Conservation (phyloP, 768 basidiomycete genomes). For the Mycena haematopus region DNA sequence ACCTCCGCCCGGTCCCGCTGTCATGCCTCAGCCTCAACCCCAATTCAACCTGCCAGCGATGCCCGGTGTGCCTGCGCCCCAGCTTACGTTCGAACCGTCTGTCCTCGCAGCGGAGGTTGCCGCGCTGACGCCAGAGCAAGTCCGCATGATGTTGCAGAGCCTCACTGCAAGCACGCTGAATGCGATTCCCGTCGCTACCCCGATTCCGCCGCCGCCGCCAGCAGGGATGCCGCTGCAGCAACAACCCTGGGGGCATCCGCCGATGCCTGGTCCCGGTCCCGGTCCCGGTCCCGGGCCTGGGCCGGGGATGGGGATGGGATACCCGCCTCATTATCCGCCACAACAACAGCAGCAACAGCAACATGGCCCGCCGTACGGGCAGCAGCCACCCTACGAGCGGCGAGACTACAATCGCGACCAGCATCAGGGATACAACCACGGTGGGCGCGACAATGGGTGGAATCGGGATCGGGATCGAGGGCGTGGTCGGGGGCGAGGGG, state of each 20-base stretch:
- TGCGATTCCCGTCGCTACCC: constrained; percentile 38
- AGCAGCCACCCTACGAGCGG: constrained; percentile 37
- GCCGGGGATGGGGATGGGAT: constrained; percentile 15
- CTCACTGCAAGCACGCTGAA: constrained; percentile 51
- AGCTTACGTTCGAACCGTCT: constrained; percentile 48
- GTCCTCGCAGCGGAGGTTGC: constrained; percentile 76
- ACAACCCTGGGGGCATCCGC: constrained; percentile 19
- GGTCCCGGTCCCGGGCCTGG: constrained; percentile 12
- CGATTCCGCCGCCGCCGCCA: constrained; percentile 34
- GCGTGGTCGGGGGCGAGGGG: constrained; percentile 37
- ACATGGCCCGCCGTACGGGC: constrained; percentile 36
- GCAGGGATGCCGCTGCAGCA: constrained; percentile 31
- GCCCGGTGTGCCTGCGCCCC: constrained; percentile 32
- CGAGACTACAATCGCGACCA: constrained; percentile 30
- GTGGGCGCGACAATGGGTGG: constrained; percentile 35
- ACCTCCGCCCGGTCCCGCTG: constrained; percentile 11
- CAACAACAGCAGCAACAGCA: constrained; percentile 15
- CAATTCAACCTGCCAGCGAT: constrained; percentile 28
- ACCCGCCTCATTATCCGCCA: constrained; percentile 16
- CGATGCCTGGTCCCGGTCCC: constrained; percentile 19
- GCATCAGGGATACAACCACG: constrained; percentile 40
- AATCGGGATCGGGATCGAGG: constrained; percentile 42
- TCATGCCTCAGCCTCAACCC: constrained; percentile 15
- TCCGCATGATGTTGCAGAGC: constrained; percentile 69
- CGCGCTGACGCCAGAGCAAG: constrained; percentile 76